phyloP scores from a whole-genome alignment of 805 yeast species.

The Candida ovalis region DNA sequence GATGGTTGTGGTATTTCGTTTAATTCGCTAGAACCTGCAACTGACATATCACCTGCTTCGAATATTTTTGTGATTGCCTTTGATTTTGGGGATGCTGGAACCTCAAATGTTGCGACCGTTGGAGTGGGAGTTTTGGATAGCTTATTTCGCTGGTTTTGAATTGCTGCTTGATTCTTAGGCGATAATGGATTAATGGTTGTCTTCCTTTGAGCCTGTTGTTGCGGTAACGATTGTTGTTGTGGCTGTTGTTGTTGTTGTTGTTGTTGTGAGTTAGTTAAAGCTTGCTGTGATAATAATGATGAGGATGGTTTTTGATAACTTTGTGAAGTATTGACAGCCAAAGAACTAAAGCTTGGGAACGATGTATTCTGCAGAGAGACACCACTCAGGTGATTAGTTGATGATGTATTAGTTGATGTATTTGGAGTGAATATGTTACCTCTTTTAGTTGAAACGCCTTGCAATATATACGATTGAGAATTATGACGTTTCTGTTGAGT shows the following conservation, averaged over 20 bases:
- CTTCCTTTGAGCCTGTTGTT: background rate
- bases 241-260: constrained; percentile 2
- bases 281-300: background rate
- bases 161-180: constrained; percentile 1
- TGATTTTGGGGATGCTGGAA: constrained; percentile 24
- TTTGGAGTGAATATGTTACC: constrained; percentile 15
- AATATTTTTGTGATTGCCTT: constrained; percentile 15
- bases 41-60: constrained; percentile 23
- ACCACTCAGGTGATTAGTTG: background rate
- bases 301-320: background rate
- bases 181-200: constrained; percentile 1
- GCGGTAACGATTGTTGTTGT: background rate
- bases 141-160: constrained; percentile 8
- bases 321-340: constrained; percentile 6
- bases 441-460: constrained; percentile 20
- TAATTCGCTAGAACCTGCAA: constrained; percentile 24
- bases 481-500: constrained; percentile 29
- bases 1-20: constrained; percentile 17
- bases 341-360: constrained; percentile 4
- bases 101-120: constrained; percentile 16
- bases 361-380: constrained; percentile 1
- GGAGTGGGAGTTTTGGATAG: constrained; percentile 22
- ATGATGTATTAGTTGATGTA: background rate
- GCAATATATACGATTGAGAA: constrained; percentile 26
- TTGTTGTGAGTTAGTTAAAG: background rate